Evolutionary conservation across 345 rosid species (phyloP).

Genomic region (Crucihimalaya himalaica): DNA sequence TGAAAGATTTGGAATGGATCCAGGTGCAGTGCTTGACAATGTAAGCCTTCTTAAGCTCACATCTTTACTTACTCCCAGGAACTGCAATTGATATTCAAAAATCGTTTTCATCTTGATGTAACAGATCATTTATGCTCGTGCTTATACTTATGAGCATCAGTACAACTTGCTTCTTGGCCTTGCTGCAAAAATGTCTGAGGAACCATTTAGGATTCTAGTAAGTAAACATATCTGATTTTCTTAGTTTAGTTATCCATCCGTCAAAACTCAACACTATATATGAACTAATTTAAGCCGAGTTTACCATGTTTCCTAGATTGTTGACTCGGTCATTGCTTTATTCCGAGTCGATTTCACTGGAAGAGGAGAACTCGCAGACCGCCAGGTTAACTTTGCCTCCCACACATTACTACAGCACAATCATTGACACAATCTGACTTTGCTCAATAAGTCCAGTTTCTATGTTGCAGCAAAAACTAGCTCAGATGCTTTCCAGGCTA

Average conservation of each 20-base stretch:
- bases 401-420: conserved; percentile 1
- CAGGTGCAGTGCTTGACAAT: conserved; percentile 95
- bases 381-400: conserved; percentile 53
- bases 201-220: conserved; percentile 83
- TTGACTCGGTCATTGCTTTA: conserved; percentile 83
- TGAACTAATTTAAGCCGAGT: conserved; percentile 25
- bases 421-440: neutral
- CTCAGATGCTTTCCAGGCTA: conserved; percentile 84
- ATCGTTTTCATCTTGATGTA: conserved; percentile 32
- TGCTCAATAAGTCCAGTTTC: conserved; percentile 18
- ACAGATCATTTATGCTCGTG: conserved; percentile 92
- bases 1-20: conserved; percentile 98
- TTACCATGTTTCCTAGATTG: conserved; percentile 51
- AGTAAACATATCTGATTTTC: conserved; percentile 12
- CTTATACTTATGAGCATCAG: conserved; percentile 85
- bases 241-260: neutral
- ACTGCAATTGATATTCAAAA: neutral
- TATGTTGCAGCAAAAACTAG: conserved; percentile 84
- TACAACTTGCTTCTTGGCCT: conserved; percentile 86
- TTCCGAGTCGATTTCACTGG: conserved; percentile 88
- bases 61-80: neutral
- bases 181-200: conserved; percentile 96
- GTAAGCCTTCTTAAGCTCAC: conserved; percentile 41
- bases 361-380: conserved; percentile 91
- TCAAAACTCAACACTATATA: neutral